Evolutionary conservation across 129 eudicot species (phyloP), one percentile per base, ranked within the genome.

Genomic region (Kitagawia praeruptora): DNA sequence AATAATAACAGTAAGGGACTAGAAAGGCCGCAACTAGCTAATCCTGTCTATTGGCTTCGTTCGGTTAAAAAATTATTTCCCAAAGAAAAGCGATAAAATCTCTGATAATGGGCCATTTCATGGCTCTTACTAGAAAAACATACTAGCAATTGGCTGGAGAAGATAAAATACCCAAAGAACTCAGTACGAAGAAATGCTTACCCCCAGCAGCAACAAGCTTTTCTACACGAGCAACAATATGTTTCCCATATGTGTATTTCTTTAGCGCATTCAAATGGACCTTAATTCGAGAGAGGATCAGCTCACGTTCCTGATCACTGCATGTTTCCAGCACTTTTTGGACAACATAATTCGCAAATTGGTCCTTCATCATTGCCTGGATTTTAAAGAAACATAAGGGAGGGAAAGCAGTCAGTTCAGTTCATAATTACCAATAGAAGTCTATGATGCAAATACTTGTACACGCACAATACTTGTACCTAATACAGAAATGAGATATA

Each of bases 361-460:
- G 98, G 75, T 94, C 98, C 80, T 94, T 94, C 97, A 94, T 91
- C 98, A 94, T 94, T 8, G 97, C 98, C 98, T 94, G 84, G 70
- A 47, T 61, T n/a, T 39, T 61, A 47, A 34, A 46, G 8, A 9
- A 51, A 78, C 8, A 34, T 11, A 67, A 5, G 41, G 73, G 41
- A 66, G 40, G 72, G 74, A 38, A n/a, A 69, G 12, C 15, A 69
- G 74, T 31, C 74, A 69, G 34, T 9, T 58, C 28, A 58, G 67
- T 25, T n/a, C 69, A 25, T 10, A 61, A 69, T 12, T 12, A 6
- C 25, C 16, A 51, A 18, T 51, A 51, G 58, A 51, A 51, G 58
- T 4, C 18, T 16, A 18, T 4, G 23, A 51, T 34, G 37, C 37
- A 34, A 34, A 34, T 51, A 54, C 21, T 19, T 54, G 63, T 21